Base-by-base conservation (phyloP, 2,329 filamentous ascomycete genomes). In the Trichoderma semiorbis region DNA sequence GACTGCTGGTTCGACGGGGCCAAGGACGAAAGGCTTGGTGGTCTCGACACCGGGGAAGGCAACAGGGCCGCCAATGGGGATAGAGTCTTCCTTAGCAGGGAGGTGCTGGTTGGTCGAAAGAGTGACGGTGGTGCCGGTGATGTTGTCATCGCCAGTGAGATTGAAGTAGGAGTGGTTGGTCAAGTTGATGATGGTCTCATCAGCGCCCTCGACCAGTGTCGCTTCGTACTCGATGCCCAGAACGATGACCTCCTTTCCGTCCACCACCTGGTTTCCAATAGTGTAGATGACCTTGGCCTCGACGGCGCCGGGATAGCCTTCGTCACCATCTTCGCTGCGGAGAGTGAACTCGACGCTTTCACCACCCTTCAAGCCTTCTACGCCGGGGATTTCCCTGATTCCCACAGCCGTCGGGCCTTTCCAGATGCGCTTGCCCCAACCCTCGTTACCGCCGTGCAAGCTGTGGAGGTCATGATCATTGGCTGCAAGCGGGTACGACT, bases 151-250 rank as follows among this genome's bases (percentile, higher is more conserved):
- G 76, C 85, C 85, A 3, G 85, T 83, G 39, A 91, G 85, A 81
- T 92, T 91, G 81, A 92, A 92, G 84, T 92, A 92, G 50, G 93
- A 97, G 85, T 99, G 95, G 84, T 98, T 99, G 64, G 96, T 98
- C 83, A 98, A 88, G 83, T 95, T 97, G 80, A 98, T 89, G 55
- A 91, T 91, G 0, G 95, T 98, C 86, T 98, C 95, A n/a, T 95
- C 90, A 14, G 91, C 91, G 64, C 92, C 91, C 3, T 88, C 91
- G 3, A 94, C 86, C 61, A 98, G 86, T 81, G 93, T 90, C 24
- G 92, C 94, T 85, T 97, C 93, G 80, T 97, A 98, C 81, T 98
- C 96, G 64, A 97, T 93, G 71, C 91, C 91, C 71, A 98, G 83
- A 24, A 96, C 89, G 1, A 89, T 90, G 74, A 91, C 90, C 73